A percentile compares a stretch with the other conserved stretches of the same genome.
Evolutionary conservation across 2,329 filamentous ascomycete species (phyloP).

Genomic region (Aureobasidium sp.): DNA sequence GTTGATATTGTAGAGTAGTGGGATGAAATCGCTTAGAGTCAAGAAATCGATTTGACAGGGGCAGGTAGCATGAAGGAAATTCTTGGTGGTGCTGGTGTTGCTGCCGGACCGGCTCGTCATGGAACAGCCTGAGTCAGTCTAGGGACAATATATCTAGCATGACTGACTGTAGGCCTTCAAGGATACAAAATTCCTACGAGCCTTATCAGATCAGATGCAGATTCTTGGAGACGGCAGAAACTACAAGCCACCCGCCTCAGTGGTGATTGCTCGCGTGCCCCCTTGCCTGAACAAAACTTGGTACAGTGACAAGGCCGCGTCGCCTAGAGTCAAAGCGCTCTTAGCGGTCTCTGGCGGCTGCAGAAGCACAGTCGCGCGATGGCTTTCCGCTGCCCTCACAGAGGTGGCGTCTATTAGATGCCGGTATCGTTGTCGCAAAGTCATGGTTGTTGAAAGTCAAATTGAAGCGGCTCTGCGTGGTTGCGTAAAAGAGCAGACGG

Average conservation of each 20-base stretch:
- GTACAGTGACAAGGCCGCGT: slow-evolving; percentile 7
- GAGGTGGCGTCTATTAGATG: neutral
- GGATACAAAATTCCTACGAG: neutral
- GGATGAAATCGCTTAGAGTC: neutral
- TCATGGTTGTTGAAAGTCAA: neutral
- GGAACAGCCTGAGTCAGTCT: neutral
- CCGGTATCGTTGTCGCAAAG: slow-evolving; percentile 2
- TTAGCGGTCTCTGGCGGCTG: neutral
- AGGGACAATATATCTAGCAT: neutral
- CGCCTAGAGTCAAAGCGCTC: neutral
- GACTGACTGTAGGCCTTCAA: neutral
- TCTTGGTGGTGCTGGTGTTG: neutral
- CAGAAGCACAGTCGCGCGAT: neutral
- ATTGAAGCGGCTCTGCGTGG: slow-evolving; percentile 1
- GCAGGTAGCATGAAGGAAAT: neutral
- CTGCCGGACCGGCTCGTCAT: neutral
- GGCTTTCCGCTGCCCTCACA: neutral
- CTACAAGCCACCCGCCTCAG: neutral
- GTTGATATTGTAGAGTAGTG: neutral
- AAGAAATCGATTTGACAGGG: neutral
- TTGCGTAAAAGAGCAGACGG: neutral
- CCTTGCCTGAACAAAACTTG: neutral
- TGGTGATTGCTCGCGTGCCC: slow-evolving; percentile 5
- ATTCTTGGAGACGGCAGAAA: neutral
- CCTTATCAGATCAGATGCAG: neutral